These are phyloP conservation scores for Phytophthora pistaciae DNA, from an alignment of 352 stramenopile species.

Conservation along the genomic window DNA sequence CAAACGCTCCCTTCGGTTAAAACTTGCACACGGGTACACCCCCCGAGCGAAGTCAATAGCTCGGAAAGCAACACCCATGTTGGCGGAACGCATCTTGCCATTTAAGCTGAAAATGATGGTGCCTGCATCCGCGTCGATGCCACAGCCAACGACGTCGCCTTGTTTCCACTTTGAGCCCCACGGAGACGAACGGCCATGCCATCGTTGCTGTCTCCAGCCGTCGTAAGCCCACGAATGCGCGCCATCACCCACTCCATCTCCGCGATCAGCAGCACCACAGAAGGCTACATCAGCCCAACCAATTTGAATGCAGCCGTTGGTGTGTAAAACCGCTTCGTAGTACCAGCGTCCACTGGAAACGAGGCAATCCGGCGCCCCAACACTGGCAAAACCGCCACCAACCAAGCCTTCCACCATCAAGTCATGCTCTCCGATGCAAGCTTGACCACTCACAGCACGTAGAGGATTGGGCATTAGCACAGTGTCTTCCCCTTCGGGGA, in stretches of 20 bases:
- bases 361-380: constrained; percentile 84
- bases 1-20: constrained; percentile 87
- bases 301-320: constrained; percentile 95
- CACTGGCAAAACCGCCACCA: constrained; percentile 86
- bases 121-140: constrained; percentile 87
- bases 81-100: constrained; percentile 86
- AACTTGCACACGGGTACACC: constrained; percentile 89
- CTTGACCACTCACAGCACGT: constrained; percentile 85
- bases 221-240: constrained; percentile 95
- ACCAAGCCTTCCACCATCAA: constrained; percentile 89
- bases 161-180: constrained; percentile 93
- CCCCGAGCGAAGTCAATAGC: constrained; percentile 84
- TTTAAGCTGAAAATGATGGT: constrained; percentile 94
- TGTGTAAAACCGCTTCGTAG: constrained; percentile 94
- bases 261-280: constrained; percentile 84
- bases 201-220: constrained; percentile 92
- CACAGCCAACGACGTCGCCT: constrained; percentile 93
- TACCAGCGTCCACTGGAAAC: constrained; percentile 88
- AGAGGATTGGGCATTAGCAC: constrained; percentile 80
- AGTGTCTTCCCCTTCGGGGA: constrained; percentile 44
- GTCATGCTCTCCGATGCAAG: constrained; percentile 85
- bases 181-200: constrained; percentile 89
- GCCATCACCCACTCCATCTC: constrained; percentile 94
- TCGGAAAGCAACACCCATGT: constrained; percentile 89
- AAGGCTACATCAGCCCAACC: constrained; percentile 94